Base-by-base conservation (phyloP, 225 moss, liverwort and hornwort species). In the Thuidium tamariscinum region DNA sequence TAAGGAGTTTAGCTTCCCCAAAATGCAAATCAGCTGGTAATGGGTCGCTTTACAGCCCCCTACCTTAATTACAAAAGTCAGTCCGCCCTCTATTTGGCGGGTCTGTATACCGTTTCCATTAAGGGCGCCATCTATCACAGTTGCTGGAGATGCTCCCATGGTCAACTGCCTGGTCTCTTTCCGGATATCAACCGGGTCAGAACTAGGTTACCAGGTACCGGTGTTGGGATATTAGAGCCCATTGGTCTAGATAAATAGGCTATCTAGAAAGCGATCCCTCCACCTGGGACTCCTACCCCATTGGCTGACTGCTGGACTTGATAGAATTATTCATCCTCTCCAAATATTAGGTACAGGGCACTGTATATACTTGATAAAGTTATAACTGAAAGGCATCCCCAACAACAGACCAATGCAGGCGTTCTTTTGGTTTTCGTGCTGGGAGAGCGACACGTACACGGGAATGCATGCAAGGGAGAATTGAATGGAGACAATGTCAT, bases 111-210 rank as follows among this genome's bases (percentile, higher is more conserved):
- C 7, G 18, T 48, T 46, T 30, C 72, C 11, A 30, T 11, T 4
- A 7, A 4, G 3, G 48, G 1, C 12, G 32, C 20, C 30, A 48
- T 32, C 0, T 4, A 20, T 5, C 21, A 1, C 21, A 34, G 3
- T 13, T 51, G 51, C 74, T 74, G 74, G 34, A 74, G 51, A 74
- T 51, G 51, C 51, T 2, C 22, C 13, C 51, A 4, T 34, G 74
- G 27, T 56, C 6, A 56, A 56, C 39, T 26, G 27, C 2, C 36
- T 21, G 44, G 32, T 22, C 30, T 22, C 62, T 62, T 62, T 44
- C 22, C 15, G 5, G 41, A 42, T 71, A 18, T 72, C 46, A 10
- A 0, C 17, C 0, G 30, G 61, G 34, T 46, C 62, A 10, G 62
- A 32, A 62, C 34, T 12, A 32, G 63, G 62, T 80, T n/a, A 62